Percentiles rank a stretch among this genome's conserved stretches.
phyloP scores from a whole-genome alignment of 106 monocot species.

The Platanthera zijinensis region DNA sequence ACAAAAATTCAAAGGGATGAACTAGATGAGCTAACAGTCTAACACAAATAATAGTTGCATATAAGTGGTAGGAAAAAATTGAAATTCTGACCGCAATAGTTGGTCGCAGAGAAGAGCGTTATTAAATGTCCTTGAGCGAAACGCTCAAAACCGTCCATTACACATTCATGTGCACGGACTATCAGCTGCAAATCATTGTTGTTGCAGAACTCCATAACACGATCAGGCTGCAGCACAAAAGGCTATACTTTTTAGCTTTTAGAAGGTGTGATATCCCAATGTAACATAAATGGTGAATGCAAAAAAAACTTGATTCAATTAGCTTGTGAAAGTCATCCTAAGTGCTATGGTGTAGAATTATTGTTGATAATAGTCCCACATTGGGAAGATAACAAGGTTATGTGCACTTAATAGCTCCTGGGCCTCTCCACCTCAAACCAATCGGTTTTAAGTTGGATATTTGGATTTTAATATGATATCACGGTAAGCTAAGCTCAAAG shows the following conservation, averaged over 20 bases:
- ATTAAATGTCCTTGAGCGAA: conserved; percentile 98
- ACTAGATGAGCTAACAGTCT: not conserved
- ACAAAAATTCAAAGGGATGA: not conserved
- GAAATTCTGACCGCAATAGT: conserved; percentile 71
- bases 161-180: conserved; percentile 96
- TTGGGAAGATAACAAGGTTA: no score
- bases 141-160: conserved; percentile 99
- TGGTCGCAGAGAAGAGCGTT: conserved; percentile 97
- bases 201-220: conserved; percentile 98
- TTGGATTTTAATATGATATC: no score
- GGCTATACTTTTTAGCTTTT: not conserved
- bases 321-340: no score
- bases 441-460: no score
- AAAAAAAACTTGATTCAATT: not conserved
- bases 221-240: conserved; percentile 72
- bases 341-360: no score
- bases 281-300: not conserved
- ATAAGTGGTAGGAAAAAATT: not conserved
- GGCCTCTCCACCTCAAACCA: no score
- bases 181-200: conserved; percentile 93
- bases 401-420: no score
- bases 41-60: not conserved
- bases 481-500: no score
- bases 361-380: no score
- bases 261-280: not conserved